A percentile compares a stretch with the other conserved stretches of the same genome.
These are phyloP conservation scores for Jackrogersella multiformis DNA, from an alignment of 495 filamentous ascomycete genomes.

Conservation along the genomic window DNA sequence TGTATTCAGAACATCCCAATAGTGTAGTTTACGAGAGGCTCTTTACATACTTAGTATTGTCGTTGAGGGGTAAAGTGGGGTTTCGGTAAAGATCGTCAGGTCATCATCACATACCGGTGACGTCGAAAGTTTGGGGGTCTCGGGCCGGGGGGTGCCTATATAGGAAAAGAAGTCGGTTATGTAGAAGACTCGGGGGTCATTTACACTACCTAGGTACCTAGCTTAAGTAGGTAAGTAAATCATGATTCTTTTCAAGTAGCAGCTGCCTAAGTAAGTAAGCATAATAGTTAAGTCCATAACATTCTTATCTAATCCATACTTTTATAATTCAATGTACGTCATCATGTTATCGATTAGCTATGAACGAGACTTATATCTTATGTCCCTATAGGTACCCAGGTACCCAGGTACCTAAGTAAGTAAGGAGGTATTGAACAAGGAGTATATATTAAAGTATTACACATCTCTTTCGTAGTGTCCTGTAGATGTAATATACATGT, in stretches of 20 bases:
- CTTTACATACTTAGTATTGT: constrained; percentile 5
- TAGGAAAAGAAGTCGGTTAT: not conserved
- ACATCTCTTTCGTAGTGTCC: not conserved
- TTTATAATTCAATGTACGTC: too few relatives aligned
- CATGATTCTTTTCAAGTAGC: too few relatives aligned
- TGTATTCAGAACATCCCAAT: not conserved
- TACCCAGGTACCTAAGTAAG: not conserved
- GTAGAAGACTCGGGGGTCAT: constrained; percentile 11
- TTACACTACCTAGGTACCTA: too few relatives aligned
- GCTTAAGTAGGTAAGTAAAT: too few relatives aligned
- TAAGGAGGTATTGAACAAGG: too few relatives aligned
- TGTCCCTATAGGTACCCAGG: not conserved
- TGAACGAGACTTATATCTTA: too few relatives aligned
- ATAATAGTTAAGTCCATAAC: too few relatives aligned
- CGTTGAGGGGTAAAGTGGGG: constrained; percentile 40
- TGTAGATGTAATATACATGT: not conserved
- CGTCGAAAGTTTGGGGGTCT: constrained; percentile 25
- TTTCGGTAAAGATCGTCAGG: constrained; percentile 40
- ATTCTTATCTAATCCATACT: too few relatives aligned
- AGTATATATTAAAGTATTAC: not conserved
- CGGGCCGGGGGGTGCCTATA: constrained; percentile 21
- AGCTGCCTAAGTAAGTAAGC: too few relatives aligned
- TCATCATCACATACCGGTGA: constrained; percentile 38
- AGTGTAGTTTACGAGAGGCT: constrained; percentile 38
- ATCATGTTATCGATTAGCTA: too few relatives aligned